A percentile compares a stretch with the other conserved stretches of the same genome.
Conservation (phyloP, 805 yeast species). For the Grigorovia yakushimaensis region DNA sequence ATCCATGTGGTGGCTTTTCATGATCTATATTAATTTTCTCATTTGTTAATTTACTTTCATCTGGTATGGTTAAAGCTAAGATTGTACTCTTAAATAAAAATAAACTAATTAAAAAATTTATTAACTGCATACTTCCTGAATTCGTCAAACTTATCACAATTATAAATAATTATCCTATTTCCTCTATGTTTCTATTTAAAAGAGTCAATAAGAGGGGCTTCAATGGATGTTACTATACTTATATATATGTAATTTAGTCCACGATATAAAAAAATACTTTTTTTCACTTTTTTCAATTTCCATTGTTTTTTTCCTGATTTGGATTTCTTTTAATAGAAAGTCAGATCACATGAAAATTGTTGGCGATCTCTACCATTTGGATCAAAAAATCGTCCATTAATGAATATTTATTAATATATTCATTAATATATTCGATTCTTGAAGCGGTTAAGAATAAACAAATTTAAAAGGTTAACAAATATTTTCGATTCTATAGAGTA, state of each 20-base stretch:
- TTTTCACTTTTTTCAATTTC: background rate
- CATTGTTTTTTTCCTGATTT: background rate
- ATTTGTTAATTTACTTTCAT: conserved; percentile 9
- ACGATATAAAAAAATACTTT: background rate
- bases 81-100: background rate
- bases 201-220: no score
- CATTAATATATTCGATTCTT: no score
- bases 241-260: background rate
- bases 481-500: conserved; percentile 6
- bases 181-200: no score
- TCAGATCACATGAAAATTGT: background rate
- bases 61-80: background rate
- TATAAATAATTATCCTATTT: no score
- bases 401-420: no score
- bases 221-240: no score
- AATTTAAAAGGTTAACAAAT: conserved; percentile 6
- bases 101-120: background rate
- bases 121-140: background rate
- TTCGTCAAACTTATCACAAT: no score
- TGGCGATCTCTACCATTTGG: background rate
- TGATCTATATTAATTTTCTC: conserved; percentile 22
- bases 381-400: no score
- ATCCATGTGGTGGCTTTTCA: conserved; percentile 41
- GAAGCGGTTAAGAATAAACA: no score
- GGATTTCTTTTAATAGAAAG: background rate